phyloP scores from a whole-genome alignment of 2,329 filamentous ascomycete species.

The Neonectria hederae region DNA sequence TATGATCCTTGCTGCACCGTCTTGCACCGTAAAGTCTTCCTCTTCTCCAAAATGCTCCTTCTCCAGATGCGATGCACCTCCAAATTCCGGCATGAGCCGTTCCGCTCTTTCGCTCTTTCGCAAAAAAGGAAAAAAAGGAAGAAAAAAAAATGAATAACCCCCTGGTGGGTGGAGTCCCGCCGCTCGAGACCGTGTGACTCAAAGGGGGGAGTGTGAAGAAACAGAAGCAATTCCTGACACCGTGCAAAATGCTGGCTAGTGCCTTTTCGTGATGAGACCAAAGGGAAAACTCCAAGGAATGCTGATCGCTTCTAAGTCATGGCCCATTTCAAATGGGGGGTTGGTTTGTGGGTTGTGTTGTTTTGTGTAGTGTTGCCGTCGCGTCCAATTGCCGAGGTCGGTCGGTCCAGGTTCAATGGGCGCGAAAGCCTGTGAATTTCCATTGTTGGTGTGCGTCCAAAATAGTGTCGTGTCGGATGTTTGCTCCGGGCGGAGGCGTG shows the following conservation, averaged over 20 bases:
- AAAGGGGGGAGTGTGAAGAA: conserved; percentile 16
- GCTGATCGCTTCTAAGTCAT: conserved; percentile 40
- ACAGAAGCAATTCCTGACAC: conserved; percentile 33
- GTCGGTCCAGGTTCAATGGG: background rate
- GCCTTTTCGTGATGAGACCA: conserved; percentile 21
- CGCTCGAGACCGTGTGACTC: background rate
- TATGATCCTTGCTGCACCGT: conserved; percentile 26
- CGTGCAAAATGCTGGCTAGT: conserved; percentile 30
- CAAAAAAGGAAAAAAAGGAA: too few species aligned
- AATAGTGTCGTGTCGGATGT: conserved; percentile 21
- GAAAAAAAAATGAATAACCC: conserved; percentile 2
- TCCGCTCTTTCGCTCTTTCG: conserved; percentile 23
- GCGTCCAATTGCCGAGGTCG: conserved; percentile 14
- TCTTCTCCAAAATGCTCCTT: conserved; percentile 22
- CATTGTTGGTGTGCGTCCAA: background rate
- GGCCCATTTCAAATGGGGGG: conserved; percentile 33
- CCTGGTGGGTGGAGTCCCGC: conserved; percentile 26
- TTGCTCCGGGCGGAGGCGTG: conserved; percentile 26
- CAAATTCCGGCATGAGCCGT: conserved; percentile 33
- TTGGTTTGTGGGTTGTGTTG: conserved; percentile 23
- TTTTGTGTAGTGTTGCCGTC: conserved; percentile 19
- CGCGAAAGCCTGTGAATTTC: background rate
- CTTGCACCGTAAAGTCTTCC: conserved; percentile 4
- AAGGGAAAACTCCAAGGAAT: conserved; percentile 38
- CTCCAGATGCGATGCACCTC: conserved; percentile 21